Evolutionary conservation across 108 stramenopile species (phyloP).

Genomic region (Discostella pseudostelligera): DNA sequence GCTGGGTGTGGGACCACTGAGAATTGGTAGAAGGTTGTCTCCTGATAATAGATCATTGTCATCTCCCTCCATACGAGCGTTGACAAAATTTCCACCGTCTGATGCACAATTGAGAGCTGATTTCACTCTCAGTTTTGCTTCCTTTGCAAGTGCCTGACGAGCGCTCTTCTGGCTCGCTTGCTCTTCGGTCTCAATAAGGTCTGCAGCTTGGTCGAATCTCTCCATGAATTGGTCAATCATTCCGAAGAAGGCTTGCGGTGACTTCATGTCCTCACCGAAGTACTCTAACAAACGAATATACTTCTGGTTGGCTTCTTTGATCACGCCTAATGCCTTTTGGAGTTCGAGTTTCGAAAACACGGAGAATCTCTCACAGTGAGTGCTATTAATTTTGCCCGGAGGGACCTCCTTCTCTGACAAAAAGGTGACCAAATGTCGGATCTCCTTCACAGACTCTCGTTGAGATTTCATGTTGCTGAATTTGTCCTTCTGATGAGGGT

Average conservation of each 20-base stretch:
- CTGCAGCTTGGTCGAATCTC: conserved; percentile 53
- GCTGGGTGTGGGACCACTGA: too few relatives aligned
- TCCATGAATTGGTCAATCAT: conserved; percentile 60
- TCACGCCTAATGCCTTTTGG: conserved; percentile 43
- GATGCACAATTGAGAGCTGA: conserved; percentile 5
- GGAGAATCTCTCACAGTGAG: conserved; percentile 67
- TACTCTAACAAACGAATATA: conserved; percentile 56
- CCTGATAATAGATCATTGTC: neutral
- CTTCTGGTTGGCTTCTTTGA: conserved; percentile 51
- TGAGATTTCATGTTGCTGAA: conserved; percentile 55
- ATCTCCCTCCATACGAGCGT: neutral
- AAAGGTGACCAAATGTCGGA: conserved; percentile 42
- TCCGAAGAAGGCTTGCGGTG: conserved; percentile 72
- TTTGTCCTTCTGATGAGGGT: conserved; percentile 34
- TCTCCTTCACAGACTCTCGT: conserved; percentile 21
- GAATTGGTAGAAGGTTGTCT: too few relatives aligned
- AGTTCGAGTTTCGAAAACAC: conserved; percentile 44
- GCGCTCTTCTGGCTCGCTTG: conserved; percentile 15
- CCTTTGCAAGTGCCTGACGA: conserved; percentile 19
- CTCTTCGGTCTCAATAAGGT: conserved; percentile 59
- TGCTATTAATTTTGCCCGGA: conserved; percentile 49
- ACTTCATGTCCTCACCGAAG: conserved; percentile 82
- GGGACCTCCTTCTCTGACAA: conserved; percentile 26
- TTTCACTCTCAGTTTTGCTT: conserved; percentile 20
- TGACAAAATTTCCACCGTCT: conserved; percentile 14